Conservation (phyloP, 768 basidiomycete genomes). For the Boletellus emodensis region DNA sequence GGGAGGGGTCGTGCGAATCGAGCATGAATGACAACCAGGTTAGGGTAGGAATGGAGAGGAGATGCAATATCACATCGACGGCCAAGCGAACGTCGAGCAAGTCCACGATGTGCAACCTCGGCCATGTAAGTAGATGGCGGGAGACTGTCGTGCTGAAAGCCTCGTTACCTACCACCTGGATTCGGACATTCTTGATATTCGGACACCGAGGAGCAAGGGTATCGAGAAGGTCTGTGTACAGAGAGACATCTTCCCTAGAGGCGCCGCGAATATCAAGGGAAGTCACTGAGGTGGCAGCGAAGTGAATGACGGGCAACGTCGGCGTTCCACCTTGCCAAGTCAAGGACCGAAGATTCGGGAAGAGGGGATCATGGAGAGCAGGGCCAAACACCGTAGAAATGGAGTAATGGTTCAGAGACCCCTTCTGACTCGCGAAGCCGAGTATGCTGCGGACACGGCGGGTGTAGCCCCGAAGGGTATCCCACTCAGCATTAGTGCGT, state of each 20-base stretch:
- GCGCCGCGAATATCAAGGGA: neutral
- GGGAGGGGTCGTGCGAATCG: neutral
- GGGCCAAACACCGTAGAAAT: neutral
- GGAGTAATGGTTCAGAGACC: neutral
- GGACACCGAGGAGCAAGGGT: neutral
- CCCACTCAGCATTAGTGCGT: neutral
- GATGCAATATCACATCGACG: neutral
- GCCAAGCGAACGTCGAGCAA: neutral
- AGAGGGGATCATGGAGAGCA: neutral
- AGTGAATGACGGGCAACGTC: neutral
- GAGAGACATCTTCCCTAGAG: neutral
- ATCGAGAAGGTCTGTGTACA: neutral
- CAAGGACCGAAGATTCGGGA: slow-evolving; percentile 6
- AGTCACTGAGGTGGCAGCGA: neutral
- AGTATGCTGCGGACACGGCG: neutral
- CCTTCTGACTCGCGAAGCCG: neutral
- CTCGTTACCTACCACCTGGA: neutral
- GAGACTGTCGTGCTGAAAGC: neutral
- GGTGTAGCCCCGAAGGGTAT: slow-evolving; percentile 1
- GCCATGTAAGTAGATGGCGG: neutral
- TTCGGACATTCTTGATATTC: slow-evolving; percentile 1
- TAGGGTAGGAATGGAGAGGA: neutral
- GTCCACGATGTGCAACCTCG: neutral
- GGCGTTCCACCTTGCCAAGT: slow-evolving; percentile 1
- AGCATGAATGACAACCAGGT: neutral